Evolutionary conservation across 768 basidiomycete genomes (phyloP).

Genomic region (Coprinopsis cinerea): DNA sequence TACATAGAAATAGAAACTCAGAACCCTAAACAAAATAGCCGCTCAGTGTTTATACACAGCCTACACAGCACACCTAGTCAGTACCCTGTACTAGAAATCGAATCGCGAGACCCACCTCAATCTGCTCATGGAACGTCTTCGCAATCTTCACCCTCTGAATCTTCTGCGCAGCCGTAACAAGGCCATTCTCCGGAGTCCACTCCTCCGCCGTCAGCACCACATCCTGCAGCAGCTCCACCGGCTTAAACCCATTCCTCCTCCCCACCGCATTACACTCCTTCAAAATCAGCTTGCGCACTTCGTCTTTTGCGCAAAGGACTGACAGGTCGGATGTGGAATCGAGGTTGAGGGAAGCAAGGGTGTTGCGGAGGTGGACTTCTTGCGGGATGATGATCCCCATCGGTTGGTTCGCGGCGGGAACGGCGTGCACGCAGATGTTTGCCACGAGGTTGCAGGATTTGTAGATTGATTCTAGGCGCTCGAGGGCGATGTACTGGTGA

Average conservation of each 20-base stretch:
- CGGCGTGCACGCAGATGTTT: constrained; percentile 83
- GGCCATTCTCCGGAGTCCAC: constrained; percentile 88
- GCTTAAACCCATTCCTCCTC: constrained; percentile 82
- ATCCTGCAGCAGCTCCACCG: constrained; percentile 68
- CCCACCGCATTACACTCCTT: constrained; percentile 75
- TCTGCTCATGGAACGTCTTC: constrained; percentile 27
- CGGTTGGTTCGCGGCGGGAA: constrained; percentile 70
- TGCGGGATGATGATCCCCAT: constrained; percentile 84
- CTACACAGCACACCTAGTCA: neutral
- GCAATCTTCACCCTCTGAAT: constrained; percentile 31
- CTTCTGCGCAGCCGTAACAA: constrained; percentile 58
- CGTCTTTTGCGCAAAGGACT: constrained; percentile 50
- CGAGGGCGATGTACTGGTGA: constrained; percentile 80
- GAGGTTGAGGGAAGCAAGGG: constrained; percentile 33
- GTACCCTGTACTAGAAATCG: neutral
- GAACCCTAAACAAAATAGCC: constrained; percentile 53
- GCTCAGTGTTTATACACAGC: constrained; percentile 25
- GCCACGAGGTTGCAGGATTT: constrained; percentile 73
- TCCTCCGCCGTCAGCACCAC: constrained; percentile 79
- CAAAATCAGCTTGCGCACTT: constrained; percentile 56
- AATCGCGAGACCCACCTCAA: constrained; percentile 15
- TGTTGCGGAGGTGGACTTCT: constrained; percentile 64
- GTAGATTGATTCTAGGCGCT: constrained; percentile 83
- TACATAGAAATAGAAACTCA: too few species aligned
- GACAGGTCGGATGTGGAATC: constrained; percentile 37